Evolutionary conservation across 805 yeast species (phyloP), one percentile per base, ranked within the genome.

Genomic region (Sungouiella blattae): DNA sequence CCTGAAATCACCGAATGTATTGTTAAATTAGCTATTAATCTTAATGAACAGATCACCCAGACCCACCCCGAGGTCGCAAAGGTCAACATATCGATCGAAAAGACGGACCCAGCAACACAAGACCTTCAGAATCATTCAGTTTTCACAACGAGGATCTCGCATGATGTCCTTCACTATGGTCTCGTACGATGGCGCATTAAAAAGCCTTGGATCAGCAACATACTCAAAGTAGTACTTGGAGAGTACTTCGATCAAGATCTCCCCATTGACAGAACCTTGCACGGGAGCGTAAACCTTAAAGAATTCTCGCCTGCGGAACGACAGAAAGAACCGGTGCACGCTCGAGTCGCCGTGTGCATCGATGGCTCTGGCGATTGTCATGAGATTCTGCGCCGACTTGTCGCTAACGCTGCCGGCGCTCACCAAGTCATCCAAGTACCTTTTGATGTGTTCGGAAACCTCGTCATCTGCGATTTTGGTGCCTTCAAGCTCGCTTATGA

Each of bases 141-240:
- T n/a, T n/a, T 28, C 31, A n/a, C 32, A 30, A 8, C 14, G 11
- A 6, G 16, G 22, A 11, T 28, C 16, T 5, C 35, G 29, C 22
- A 11, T 32, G 22, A 26, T 18, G 13, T 32, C 35, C 25, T 16
- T 12, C 18, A 32, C 30, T 5, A 32, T 26, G 7, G 25, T 25
- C 25, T 26, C 35, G 25, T 9, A 26, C 13, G 30, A n/a, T 3
- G 35, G 35, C 4, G 35, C 24, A 11, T 25, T 26, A 18, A 32
- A 32, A 4, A 18, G 4, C 16, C 30, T 23, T 6, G 26, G 14
- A 6, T 26, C 25, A 6, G 35, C 29, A 3, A 9, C 16, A 13
- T 18, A 32, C 35, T 32, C 35, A 11, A 25, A n/a, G 30, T 32
- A 32, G 30, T 32, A 32, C 25, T 11, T 17, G n/a, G 30, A 7